Evolutionary conservation across 176 grass and related monocot species (phyloP).

Genomic region (Oryza rufipogon): DNA sequence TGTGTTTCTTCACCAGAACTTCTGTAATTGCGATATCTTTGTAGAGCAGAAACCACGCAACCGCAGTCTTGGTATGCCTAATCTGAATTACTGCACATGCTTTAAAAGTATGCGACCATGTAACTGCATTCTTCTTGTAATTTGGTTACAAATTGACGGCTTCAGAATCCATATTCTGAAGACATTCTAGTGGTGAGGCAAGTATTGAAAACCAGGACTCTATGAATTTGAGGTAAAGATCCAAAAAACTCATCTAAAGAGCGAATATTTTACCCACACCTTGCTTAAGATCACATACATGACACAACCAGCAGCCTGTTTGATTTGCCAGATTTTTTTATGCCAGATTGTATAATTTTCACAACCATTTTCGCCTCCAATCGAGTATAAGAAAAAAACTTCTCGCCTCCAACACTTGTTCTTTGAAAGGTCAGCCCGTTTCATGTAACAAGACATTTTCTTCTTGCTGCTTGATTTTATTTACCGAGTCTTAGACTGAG

Average conservation of each 20-base stretch:
- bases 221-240: constrained; percentile 27
- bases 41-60: neutral
- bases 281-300: neutral
- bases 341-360: neutral
- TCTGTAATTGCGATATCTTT: neutral
- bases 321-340: neutral
- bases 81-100: neutral
- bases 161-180: neutral
- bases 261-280: constrained; percentile 19
- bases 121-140: neutral
- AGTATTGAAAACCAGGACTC: neutral
- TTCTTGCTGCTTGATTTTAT: neutral
- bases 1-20: neutral
- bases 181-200: neutral
- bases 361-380: neutral
- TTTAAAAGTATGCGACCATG: neutral
- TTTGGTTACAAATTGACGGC: neutral
- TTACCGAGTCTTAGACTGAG: neutral
- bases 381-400: too few relatives aligned
- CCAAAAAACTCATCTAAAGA: constrained; percentile 49
- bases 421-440: neutral
- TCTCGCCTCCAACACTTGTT: constrained; percentile 9
- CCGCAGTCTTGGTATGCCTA: neutral
- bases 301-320: neutral
- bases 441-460: neutral